A percentile compares a stretch with the other conserved stretches of the same genome.
These are phyloP conservation scores for Tieghemiomyces parasiticus DNA, from an alignment of 192 early-diverging fungal genomes.

Conservation along the genomic window DNA sequence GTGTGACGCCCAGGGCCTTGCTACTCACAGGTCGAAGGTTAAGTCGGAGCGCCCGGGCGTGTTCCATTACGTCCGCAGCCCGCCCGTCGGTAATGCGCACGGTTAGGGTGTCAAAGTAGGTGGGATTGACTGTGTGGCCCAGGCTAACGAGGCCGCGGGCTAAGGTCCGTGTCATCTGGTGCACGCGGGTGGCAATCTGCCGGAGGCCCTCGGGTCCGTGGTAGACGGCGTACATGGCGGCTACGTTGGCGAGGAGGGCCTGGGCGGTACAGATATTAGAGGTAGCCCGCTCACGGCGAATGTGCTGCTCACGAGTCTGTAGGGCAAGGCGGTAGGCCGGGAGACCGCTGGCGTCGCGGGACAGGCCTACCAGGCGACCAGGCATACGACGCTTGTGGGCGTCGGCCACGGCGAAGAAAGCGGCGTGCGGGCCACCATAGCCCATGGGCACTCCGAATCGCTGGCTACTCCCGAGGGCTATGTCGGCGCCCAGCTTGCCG, in stretches of 20 bases:
- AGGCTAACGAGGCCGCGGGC: slow-evolving; percentile 55
- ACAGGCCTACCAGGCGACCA: slow-evolving; percentile 90
- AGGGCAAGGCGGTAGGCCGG: slow-evolving; percentile 87
- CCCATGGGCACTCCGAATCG: slow-evolving; percentile 98
- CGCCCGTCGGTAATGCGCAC: slow-evolving; percentile 43
- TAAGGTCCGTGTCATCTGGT: slow-evolving; percentile 74
- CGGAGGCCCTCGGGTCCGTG: slow-evolving; percentile 90
- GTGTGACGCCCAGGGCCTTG: slow-evolving; percentile 63
- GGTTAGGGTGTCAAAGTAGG: slow-evolving; percentile 93
- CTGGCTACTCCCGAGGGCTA: slow-evolving; percentile 94
- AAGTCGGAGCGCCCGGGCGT: slow-evolving; percentile 60
- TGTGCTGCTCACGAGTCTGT: slow-evolving; percentile 98
- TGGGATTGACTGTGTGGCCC: slow-evolving; percentile 66
- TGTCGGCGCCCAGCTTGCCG: slow-evolving; percentile 94
- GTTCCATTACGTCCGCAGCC: slow-evolving; percentile 46
- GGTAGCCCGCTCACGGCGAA: slow-evolving; percentile 97
- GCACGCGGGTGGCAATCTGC: slow-evolving; percentile 83
- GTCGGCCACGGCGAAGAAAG: slow-evolving; percentile 91
- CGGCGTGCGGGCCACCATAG: slow-evolving; percentile 97
- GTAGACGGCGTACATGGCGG: slow-evolving; percentile 98
- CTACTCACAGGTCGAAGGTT: slow-evolving; percentile 77
- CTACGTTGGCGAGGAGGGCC: slow-evolving; percentile 98
- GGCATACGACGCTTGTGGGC: slow-evolving; percentile 91
- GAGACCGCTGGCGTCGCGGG: slow-evolving; percentile 79
- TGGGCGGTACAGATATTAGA: slow-evolving; percentile 99